A percentile compares a stretch with the other conserved stretches of the same genome.
These are phyloP conservation scores for Heliamphora pulchella DNA, from an alignment of 179 eudicot genomes.

Conservation along the genomic window DNA sequence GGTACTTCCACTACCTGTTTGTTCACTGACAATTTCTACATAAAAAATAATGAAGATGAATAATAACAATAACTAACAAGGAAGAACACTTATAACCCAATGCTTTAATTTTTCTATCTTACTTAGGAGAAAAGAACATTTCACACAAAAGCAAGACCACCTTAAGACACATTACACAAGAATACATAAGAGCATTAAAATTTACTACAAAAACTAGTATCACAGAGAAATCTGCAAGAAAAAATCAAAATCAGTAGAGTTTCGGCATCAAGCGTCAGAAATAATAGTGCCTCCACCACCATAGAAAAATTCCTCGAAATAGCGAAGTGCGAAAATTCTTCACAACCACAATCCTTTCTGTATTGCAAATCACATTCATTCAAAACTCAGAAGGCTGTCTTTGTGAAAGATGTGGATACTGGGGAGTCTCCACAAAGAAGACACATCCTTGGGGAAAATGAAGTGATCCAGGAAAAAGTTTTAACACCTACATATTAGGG, in stretches of 20 bases:
- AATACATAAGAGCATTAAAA: neutral
- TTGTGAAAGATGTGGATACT: neutral
- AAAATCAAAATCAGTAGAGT: neutral
- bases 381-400: neutral
- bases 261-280: neutral
- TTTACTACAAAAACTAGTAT: neutral
- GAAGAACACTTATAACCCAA: neutral
- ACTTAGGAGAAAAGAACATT: neutral
- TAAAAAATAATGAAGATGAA: slow-evolving; percentile 7
- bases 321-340: neutral
- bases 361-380: slow-evolving; percentile 8
- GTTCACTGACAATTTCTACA: slow-evolving; percentile 50
- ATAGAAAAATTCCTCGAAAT: neutral
- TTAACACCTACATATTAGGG: neutral
- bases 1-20: slow-evolving; percentile 86
- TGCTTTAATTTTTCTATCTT: neutral
- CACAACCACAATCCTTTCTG: neutral
- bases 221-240: slow-evolving; percentile 1
- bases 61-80: neutral
- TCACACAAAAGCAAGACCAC: neutral
- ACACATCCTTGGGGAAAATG: neutral
- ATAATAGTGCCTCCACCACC: neutral
- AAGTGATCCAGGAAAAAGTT: neutral
- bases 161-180: neutral
- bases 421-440: neutral